Conservation (phyloP, 2,329 filamentous ascomycete species). For the Fusarium stilboides region DNA sequence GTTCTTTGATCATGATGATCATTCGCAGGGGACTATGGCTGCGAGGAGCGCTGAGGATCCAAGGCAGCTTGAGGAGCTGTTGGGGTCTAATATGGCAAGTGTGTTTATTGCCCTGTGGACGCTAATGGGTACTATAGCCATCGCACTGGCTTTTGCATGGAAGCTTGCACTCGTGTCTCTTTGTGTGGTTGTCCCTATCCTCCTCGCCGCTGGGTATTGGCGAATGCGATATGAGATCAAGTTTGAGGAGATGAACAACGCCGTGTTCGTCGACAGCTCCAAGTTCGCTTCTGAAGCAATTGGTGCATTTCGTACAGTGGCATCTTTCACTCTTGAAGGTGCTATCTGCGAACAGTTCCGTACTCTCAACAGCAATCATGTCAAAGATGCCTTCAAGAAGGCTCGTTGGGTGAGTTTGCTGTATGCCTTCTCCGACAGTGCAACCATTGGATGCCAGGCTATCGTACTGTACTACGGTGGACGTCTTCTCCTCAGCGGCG, state of each 20-base stretch:
- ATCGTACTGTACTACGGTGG: conserved; percentile 78
- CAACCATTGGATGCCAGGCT: conserved; percentile 73
- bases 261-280: conserved; percentile 79
- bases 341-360: conserved; percentile 74
- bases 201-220: conserved; percentile 63
- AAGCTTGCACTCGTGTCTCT: conserved; percentile 79
- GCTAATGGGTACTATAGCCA: conserved; percentile 73
- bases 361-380: conserved; percentile 70
- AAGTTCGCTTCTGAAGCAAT: conserved; percentile 83
- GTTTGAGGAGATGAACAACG: conserved; percentile 77
- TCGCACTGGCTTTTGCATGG: conserved; percentile 82
- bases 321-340: conserved; percentile 78
- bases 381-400: conserved; percentile 71
- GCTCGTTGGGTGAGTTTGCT: conserved; percentile 74
- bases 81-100: conserved; percentile 75
- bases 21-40: conserved; percentile 73
- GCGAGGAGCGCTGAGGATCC: conserved; percentile 70
- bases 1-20: conserved; percentile 73
- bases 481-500: conserved; percentile 66
- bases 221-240: conserved; percentile 71
- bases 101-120: conserved; percentile 75
- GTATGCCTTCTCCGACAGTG: conserved; percentile 78
- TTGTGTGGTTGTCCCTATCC: conserved; percentile 71
- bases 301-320: conserved; percentile 79
- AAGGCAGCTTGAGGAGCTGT: conserved; percentile 72